Evolutionary conservation across 148 eudicot species (phyloP), one percentile per base, ranked within the genome.

Genomic region (Camellia lanceoleosa): DNA sequence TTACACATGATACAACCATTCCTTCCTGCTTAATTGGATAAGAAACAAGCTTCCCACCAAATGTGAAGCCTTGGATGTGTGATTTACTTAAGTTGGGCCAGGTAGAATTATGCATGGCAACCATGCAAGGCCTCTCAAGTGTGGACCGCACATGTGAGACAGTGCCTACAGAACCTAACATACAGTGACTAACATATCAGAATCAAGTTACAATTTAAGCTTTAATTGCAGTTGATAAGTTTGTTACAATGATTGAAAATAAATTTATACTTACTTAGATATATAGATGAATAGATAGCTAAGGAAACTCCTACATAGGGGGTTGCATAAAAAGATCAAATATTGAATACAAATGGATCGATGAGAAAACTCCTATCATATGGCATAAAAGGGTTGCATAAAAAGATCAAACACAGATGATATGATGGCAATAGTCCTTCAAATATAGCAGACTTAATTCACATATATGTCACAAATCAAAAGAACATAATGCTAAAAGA

Each of bases 1-100:
- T 91, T 60, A 84, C 84, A 84, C 93, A 88, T n/a, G 94, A 79
- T 68, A 87, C 88, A 62, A 77, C 64, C 63, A 83, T 38, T 64
- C 89, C 43, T 78, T 77, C 85, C 60, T 68, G 62, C 86, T 87
- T 90, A 44, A 38, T 75, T 46, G 79, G 85, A 43, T 85, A 78
- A 80, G 88, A 83, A 81, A 74, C 78, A 79, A 84, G 83, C 82
- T 78, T 90, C 60, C 87, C 81, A 66, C 83, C 82, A 82, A 67
- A 44, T 49, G 82, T 43, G 51, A 80, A 69, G 54, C 84, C 77
- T 80, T 82, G 86, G 70, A 78, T 75, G 73, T 38, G 81, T 75
- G 79, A 88, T 79, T 83, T 87, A 68, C 68, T 71, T 41, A 71
- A 47, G 67, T 61, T n/a, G 5, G 84, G 84, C 82, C 80, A 75